These are phyloP conservation scores for Heliamphora pulchella DNA, from an alignment of 179 eudicot species.

Conservation along the genomic window DNA sequence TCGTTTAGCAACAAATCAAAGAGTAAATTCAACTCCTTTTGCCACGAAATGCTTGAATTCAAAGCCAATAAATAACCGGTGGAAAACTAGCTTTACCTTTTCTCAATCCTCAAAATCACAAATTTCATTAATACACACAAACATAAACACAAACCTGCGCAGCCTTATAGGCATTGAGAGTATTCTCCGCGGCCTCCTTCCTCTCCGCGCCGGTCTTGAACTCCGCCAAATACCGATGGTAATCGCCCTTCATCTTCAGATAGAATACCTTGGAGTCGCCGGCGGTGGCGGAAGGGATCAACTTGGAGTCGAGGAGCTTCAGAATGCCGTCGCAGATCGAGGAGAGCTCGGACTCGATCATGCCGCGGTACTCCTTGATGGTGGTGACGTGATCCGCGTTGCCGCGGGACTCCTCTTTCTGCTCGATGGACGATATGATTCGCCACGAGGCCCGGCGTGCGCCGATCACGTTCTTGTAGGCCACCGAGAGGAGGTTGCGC, in stretches of 20 bases:
- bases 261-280: slow-evolving; percentile 65
- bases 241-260: slow-evolving; percentile 40
- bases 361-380: slow-evolving; percentile 44
- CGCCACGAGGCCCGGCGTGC: slow-evolving; percentile 31
- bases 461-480: slow-evolving; percentile 27
- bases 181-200: slow-evolving; percentile 64
- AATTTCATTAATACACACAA: neutral
- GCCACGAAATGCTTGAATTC: neutral
- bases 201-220: slow-evolving; percentile 57
- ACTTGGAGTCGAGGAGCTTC: slow-evolving; percentile 42
- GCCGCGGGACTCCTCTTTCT: slow-evolving; percentile 32
- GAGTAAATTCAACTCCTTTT: neutral
- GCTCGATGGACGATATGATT: slow-evolving; percentile 29
- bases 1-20: neutral
- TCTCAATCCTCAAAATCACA: neutral
- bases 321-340: slow-evolving; percentile 33
- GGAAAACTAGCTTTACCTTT: no score
- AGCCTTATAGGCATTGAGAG: slow-evolving; percentile 61
- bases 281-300: slow-evolving; percentile 36
- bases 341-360: slow-evolving; percentile 56
- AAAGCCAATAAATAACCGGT: neutral
- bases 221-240: slow-evolving; percentile 59
- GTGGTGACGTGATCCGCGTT: slow-evolving; percentile 52
- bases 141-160: slow-evolving; percentile 41
- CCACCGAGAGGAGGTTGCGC: slow-evolving; percentile 24